Evolutionary conservation across 73 alveolate species (phyloP).

Genomic region (Tetrahymena malaccensis): DNA sequence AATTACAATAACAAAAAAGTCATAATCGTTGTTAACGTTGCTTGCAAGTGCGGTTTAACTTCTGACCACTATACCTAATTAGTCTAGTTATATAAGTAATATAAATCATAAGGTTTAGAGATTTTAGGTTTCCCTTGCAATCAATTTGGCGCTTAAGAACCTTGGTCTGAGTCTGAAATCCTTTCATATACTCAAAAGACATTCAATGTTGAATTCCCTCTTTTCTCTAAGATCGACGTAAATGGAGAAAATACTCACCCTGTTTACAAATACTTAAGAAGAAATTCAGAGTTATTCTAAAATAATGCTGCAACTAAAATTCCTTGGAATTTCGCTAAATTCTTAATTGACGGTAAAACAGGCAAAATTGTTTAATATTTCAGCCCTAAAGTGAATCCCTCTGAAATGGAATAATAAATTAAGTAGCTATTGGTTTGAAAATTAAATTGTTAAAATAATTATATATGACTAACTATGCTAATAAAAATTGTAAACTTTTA

Average conservation of each 20-base stretch:
- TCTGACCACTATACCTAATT: neutral
- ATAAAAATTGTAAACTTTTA: neutral
- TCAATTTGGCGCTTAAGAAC: conserved; percentile 11
- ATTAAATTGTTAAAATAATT: neutral
- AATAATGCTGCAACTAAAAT: conserved; percentile 5
- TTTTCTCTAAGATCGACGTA: conserved; percentile 14
- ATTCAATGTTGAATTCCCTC: conserved; percentile 9
- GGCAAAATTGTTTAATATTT: conserved; percentile 11
- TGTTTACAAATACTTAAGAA: conserved; percentile 4
- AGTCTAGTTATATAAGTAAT: conserved; percentile 8
- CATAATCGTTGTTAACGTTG: conserved; percentile 11
- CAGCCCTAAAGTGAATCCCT: neutral
- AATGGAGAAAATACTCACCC: conserved; percentile 22
- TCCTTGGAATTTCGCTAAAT: conserved; percentile 31
- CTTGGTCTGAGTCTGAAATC: conserved; percentile 16
- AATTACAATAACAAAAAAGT: conserved; percentile 4
- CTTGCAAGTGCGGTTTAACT: conserved; percentile 14
- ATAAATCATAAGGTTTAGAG: conserved; percentile 8
- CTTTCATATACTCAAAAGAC: neutral
- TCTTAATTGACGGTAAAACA: conserved; percentile 11
- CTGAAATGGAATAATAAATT: neutral
- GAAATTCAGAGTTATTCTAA: neutral
- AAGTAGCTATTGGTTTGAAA: neutral
- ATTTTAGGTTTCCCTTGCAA: conserved; percentile 37
- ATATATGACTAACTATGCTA: neutral